phyloP scores from a whole-genome alignment of 2,329 filamentous ascomycete genomes.

The Monilinia laxa region DNA sequence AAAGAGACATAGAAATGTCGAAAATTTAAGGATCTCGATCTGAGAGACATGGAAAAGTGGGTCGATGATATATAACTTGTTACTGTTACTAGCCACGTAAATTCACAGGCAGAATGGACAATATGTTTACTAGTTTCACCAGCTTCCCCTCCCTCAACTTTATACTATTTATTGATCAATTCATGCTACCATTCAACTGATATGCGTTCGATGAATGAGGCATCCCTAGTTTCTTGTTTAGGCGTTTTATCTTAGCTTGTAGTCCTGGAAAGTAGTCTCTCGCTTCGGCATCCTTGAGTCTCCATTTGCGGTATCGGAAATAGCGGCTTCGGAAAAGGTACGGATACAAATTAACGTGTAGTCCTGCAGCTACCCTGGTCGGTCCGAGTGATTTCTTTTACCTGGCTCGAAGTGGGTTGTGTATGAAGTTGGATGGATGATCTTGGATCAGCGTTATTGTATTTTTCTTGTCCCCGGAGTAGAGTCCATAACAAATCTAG shows the following conservation, averaged over 20 bases:
- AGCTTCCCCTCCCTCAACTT: slow-evolving; percentile 20
- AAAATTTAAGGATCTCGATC: slow-evolving; percentile 20
- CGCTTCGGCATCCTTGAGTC: slow-evolving; percentile 16
- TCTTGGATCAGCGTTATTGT: not conserved
- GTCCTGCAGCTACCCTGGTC: slow-evolving; percentile 11
- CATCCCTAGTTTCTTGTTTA: slow-evolving; percentile 10
- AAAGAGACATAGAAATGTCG: slow-evolving; percentile 44
- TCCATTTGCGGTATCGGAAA: slow-evolving; percentile 15
- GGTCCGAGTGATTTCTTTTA: slow-evolving; percentile 8
- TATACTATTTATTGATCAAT: slow-evolving; percentile 15
- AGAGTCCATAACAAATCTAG: not conserved
- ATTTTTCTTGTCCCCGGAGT: not conserved
- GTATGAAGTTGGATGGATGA: not conserved
- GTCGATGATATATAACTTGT: not conserved
- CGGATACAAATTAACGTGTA: not conserved
- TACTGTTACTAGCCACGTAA: slow-evolving; percentile 14
- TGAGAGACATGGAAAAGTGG: slow-evolving; percentile 15
- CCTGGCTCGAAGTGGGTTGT: not conserved
- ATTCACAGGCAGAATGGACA: slow-evolving; percentile 6
- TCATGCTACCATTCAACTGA: not conserved
- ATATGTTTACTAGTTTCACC: slow-evolving; percentile 12
- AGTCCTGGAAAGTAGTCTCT: slow-evolving; percentile 4
- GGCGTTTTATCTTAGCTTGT: not conserved
- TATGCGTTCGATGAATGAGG: not conserved
- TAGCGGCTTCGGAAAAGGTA: not conserved